These are phyloP conservation scores for Saccharomycopsis vini DNA, from an alignment of 805 yeast genomes.

Conservation along the genomic window DNA sequence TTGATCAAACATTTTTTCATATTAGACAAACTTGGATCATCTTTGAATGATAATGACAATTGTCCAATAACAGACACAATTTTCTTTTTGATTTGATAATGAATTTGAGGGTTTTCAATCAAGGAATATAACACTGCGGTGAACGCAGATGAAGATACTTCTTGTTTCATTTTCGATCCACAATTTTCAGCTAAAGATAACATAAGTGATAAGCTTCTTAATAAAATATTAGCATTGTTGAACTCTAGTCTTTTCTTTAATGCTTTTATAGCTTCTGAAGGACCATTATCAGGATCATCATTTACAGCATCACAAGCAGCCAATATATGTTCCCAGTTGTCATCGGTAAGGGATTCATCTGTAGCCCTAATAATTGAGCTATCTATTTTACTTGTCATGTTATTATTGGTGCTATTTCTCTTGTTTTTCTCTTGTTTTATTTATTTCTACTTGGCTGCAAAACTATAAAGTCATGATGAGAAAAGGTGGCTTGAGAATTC, in stretches of 20 bases:
- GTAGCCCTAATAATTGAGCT: constrained; percentile 46
- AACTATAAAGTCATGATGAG: too few species aligned
- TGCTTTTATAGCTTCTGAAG: constrained; percentile 36
- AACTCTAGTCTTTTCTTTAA: constrained; percentile 40
- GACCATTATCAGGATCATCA: constrained; percentile 50
- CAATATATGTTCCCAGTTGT: constrained; percentile 58
- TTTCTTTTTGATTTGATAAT: constrained; percentile 55
- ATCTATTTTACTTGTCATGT: too few species aligned
- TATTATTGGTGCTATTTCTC: too few species aligned
- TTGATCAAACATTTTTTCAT: constrained; percentile 53
- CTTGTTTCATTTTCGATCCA: constrained; percentile 58
- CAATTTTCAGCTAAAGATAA: constrained; percentile 68
- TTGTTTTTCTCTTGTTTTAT: too few species aligned
- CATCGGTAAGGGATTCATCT: constrained; percentile 49
- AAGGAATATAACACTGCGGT: constrained; percentile 39
- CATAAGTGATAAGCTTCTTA: constrained; percentile 47
- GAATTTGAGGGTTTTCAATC: constrained; percentile 46
- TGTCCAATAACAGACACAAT: constrained; percentile 23
- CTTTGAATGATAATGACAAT: constrained; percentile 51
- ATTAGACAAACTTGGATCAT: constrained; percentile 69
- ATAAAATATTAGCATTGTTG: constrained; percentile 55
- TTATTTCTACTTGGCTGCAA: too few species aligned
- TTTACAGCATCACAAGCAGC: constrained; percentile 61
- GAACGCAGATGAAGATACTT: constrained; percentile 50
- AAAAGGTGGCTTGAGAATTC: too few species aligned